Evolutionary conservation across 495 filamentous ascomycete genomes (phyloP), one percentile per base, ranked within the genome.

Genomic region (Venustampulla echinocandica): DNA sequence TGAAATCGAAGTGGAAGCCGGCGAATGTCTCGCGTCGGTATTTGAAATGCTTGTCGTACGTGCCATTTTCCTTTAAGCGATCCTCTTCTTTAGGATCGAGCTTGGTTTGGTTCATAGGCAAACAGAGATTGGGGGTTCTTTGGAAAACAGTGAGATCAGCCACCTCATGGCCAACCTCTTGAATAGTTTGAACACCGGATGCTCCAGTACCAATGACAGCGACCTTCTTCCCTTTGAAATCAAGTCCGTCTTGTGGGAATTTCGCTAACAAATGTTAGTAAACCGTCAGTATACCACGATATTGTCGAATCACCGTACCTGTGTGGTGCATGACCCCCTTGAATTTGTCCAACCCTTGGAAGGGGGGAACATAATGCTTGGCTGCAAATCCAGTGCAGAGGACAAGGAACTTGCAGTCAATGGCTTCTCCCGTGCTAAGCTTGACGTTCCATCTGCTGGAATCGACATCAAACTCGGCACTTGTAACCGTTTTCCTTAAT

Each of bases 181-280:
- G 64, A 18, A 61, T 61, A 15, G 75, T 62, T 32, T 79, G 77
- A 19, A 80, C 62, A n/a, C 73, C 76, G 1, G 75, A 76, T 2
- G 75, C 67, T 11, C 77, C 77, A 19, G 67, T 74, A 18, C 76
- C 76, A 42, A 81, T 71, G 30, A 81, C 68, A 11, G 70, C 73
- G 15, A 80, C 57, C 25, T 69, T 69, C 58, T 78, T 79, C 17
- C 68, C 62, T 18, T 65, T 59, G 65, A 76, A 25, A 66, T 71
- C 41, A 65, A 65, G 42, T 46, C 54, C 57, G 62, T 55, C 47
- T 67, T 70, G 42, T 13, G 76, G 76, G 25, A 56, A 40, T 40
- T 40, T 20, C 6, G 37, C 37, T 40, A 40, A 4, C 7, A 22
- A n/a, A 6, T 6, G n/a, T 40, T 40, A 40, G 37, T 6, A 3